Evolutionary conservation across 2,329 filamentous ascomycete genomes (phyloP).

Genomic region (Claviceps pazoutovae): DNA sequence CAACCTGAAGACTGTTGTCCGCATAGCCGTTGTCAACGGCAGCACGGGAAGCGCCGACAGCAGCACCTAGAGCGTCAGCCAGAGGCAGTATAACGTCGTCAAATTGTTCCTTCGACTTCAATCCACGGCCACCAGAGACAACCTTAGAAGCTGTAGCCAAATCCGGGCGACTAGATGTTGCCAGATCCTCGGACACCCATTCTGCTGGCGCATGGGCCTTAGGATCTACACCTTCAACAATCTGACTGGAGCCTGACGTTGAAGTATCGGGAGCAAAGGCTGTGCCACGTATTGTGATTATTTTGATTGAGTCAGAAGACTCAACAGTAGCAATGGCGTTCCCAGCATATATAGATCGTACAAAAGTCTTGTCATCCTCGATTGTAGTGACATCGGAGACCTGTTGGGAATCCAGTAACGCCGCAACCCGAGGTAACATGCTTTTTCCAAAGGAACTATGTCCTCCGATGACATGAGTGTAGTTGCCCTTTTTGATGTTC

Average conservation of each 20-base stretch:
- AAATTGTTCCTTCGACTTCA: conserved; percentile 98
- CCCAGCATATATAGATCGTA: conserved; percentile 92
- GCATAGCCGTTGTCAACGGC: conserved; percentile 96
- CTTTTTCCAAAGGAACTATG: conserved; percentile 97
- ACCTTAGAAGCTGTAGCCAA: conserved; percentile 79
- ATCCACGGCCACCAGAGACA: conserved; percentile 81
- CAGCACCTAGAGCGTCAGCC: conserved; percentile 85
- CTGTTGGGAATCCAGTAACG: conserved; percentile 81
- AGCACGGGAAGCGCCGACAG: conserved; percentile 85
- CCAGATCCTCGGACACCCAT: conserved; percentile 88
- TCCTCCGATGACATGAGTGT: conserved; percentile 79
- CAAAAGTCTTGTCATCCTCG: conserved; percentile 84
- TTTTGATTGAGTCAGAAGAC: conserved; percentile 70
- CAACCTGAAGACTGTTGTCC: conserved; percentile 95
- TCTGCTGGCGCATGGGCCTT: conserved; percentile 60
- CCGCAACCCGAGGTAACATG: conserved; percentile 79
- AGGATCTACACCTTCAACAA: conserved; percentile 75
- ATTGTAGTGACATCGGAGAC: conserved; percentile 83
- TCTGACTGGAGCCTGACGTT: conserved; percentile 57
- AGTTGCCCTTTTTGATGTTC: conserved; percentile 92
- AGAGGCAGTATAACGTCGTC: conserved; percentile 84
- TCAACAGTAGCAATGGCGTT: conserved; percentile 96
- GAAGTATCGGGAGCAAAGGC: conserved; percentile 67
- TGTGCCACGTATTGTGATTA: conserved; percentile 86
- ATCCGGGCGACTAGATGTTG: conserved; percentile 88